Evolutionary conservation across 2,329 filamentous ascomycete species (phyloP).

Genomic region (Periglandula ipomoeae): DNA sequence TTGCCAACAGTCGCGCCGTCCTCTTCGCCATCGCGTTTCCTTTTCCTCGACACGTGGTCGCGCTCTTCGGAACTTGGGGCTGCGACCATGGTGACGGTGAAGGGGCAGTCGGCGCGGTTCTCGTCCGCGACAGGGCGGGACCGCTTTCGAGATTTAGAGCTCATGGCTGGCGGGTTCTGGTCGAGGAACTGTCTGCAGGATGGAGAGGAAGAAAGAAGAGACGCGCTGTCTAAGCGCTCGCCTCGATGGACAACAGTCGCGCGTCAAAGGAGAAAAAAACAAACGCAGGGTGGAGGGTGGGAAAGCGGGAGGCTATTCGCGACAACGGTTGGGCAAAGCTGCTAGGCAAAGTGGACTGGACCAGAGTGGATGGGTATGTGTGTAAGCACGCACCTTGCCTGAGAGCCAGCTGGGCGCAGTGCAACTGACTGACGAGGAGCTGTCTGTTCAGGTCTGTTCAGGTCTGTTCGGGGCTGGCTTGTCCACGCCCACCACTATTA

Average conservation of each 20-base stretch:
- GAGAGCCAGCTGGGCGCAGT: no score
- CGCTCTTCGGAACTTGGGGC: conserved; percentile 21
- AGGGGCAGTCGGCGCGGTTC: conserved; percentile 48
- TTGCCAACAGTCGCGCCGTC: conserved; percentile 21
- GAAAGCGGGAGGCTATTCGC: conserved; percentile 9
- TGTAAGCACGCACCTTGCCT: no score
- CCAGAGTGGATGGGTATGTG: background rate
- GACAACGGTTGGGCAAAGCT: conserved; percentile 4
- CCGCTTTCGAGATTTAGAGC: conserved; percentile 37
- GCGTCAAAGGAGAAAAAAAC: background rate
- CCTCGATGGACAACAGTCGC: background rate
- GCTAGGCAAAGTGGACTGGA: background rate
- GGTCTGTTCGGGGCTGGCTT: no score
- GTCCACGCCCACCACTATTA: no score
- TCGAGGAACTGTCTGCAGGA: conserved; percentile 4
- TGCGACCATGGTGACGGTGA: conserved; percentile 28
- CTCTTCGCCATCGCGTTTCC: conserved; percentile 37
- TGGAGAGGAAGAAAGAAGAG: background rate
- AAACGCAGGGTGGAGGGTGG: background rate
- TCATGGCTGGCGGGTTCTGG: conserved; percentile 12
- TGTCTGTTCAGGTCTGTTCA: no score
- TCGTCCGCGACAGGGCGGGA: conserved; percentile 40
- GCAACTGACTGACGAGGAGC: no score
- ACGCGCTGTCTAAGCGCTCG: conserved; percentile 5
- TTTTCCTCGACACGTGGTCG: conserved; percentile 37